These are phyloP conservation scores for Suillus spraguei DNA, from an alignment of 768 basidiomycete species.

Conservation along the genomic window DNA sequence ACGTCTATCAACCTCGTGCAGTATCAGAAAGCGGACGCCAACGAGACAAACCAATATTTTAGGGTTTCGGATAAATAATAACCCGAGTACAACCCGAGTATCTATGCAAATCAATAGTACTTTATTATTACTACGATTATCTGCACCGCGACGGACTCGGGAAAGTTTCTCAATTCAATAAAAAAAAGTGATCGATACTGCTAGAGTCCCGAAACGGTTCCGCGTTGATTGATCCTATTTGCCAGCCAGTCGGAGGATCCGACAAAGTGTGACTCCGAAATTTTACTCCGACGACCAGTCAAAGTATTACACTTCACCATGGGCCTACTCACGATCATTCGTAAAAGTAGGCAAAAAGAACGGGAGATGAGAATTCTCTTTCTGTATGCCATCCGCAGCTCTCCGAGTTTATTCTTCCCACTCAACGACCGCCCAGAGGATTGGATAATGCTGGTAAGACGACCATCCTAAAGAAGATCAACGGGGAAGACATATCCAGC, in stretches of 20 bases:
- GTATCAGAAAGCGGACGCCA: background rate
- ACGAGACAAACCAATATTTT: background rate
- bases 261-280: background rate
- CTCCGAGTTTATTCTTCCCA: slow-evolving; percentile 10
- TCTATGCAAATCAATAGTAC: background rate
- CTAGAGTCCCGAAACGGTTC: background rate
- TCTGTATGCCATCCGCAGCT: slow-evolving; percentile 53
- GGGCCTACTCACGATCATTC: slow-evolving; percentile 96
- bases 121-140: background rate
- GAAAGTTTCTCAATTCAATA: background rate
- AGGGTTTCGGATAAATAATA: background rate
- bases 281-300: slow-evolving; percentile 8
- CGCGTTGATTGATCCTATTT: background rate
- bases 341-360: slow-evolving; percentile 95
- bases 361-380: slow-evolving; percentile 96
- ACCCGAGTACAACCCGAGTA: background rate
- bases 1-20: background rate
- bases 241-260: background rate
- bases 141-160: background rate
- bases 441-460: slow-evolving; percentile 99
- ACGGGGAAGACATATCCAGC: slow-evolving; percentile 84
- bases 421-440: slow-evolving; percentile 57
- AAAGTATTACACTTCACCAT: slow-evolving; percentile 39
- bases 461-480: slow-evolving; percentile 94
- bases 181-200: background rate